phyloP scores from a whole-genome alignment of 192 early-diverging fungal species.

The Podila epigama region DNA sequence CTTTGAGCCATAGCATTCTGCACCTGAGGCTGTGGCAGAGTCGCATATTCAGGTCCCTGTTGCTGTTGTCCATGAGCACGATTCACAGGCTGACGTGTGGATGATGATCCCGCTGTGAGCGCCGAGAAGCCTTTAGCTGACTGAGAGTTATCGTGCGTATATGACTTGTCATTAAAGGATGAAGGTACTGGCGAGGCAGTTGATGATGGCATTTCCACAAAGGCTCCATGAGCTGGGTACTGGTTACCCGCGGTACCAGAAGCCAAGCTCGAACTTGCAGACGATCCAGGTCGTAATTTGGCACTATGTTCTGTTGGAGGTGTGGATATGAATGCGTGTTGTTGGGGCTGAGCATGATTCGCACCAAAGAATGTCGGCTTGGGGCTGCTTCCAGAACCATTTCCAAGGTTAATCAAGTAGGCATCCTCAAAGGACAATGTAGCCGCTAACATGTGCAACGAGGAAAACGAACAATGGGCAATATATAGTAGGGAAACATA shows the following conservation, averaged over 20 bases:
- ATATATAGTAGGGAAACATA: too few relatives aligned
- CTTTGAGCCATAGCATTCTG: constrained; percentile 37
- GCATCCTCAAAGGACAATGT: constrained; percentile 69
- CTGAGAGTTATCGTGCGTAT: not conserved
- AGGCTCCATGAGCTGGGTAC: not conserved
- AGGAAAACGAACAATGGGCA: too few relatives aligned
- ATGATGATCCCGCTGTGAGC: not conserved
- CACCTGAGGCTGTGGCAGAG: not conserved
- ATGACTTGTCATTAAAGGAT: constrained; percentile 19
- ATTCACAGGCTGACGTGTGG: not conserved
- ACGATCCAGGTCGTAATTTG: constrained; percentile 7
- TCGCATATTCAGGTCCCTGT: not conserved
- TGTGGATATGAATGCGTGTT: constrained; percentile 31
- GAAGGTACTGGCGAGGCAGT: constrained; percentile 11
- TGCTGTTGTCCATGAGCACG: too few relatives aligned
- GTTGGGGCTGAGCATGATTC: constrained; percentile 13
- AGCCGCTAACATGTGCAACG: constrained; percentile 8
- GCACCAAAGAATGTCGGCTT: constrained; percentile 24
- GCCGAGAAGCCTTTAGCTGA: not conserved
- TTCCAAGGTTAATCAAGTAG: constrained; percentile 53
- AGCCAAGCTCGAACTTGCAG: constrained; percentile 17
- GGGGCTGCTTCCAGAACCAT: constrained; percentile 37
- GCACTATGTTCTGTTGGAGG: constrained; percentile 8
- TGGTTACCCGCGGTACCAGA: not conserved
- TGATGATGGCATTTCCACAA: constrained; percentile 15